A percentile compares a stretch with the other conserved stretches of the same genome.
Conservation (phyloP, 805 yeast genomes). For the Yamadazyma sp. region DNA sequence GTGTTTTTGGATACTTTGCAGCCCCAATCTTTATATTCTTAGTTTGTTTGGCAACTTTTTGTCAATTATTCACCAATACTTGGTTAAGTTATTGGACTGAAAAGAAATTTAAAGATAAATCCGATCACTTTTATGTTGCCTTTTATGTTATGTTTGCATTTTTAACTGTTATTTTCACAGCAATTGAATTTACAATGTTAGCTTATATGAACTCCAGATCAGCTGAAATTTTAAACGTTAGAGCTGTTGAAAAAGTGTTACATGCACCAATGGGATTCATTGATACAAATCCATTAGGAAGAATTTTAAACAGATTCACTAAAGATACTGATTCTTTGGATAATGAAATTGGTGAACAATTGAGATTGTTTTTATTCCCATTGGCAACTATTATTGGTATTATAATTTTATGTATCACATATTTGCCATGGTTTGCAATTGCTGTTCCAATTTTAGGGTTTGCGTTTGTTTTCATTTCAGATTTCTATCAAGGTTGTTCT, state of each 20-base stretch:
- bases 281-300: conserved; percentile 43
- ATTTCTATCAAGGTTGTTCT: conserved; percentile 46
- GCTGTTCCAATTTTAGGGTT: conserved; percentile 50
- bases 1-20: conserved; percentile 32
- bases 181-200: conserved; percentile 37
- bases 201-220: conserved; percentile 41
- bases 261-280: conserved; percentile 43
- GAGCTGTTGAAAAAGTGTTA: conserved; percentile 35
- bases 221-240: conserved; percentile 33
- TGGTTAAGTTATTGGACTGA: conserved; percentile 46
- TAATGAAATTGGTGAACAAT: conserved; percentile 43
- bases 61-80: conserved; percentile 41
- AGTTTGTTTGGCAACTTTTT: conserved; percentile 35
- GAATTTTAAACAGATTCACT: conserved; percentile 43
- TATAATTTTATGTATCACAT: conserved; percentile 44
- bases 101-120: conserved; percentile 22
- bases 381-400: conserved; percentile 38
- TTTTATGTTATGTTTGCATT: conserved; percentile 34
- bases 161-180: conserved; percentile 37
- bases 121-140: conserved; percentile 33
- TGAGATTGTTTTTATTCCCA: conserved; percentile 39
- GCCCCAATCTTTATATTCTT: conserved; percentile 31
- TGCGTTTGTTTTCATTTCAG: conserved; percentile 35
- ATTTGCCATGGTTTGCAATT: conserved; percentile 54
- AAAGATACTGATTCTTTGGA: conserved; percentile 46